Conservation (phyloP, 257 asterid species). For the Primulina eburnea region DNA sequence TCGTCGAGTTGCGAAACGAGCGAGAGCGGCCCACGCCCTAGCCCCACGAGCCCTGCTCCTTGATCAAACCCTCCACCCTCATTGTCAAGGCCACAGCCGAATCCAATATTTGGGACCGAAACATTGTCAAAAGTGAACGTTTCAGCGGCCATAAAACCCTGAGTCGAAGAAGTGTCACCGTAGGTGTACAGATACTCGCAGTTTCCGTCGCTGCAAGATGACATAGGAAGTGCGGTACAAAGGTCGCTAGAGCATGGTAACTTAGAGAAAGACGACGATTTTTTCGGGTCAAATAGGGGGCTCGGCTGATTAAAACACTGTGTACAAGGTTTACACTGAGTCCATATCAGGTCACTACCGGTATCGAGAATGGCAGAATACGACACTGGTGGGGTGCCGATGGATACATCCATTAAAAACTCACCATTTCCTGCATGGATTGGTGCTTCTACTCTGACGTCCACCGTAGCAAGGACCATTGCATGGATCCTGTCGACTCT, state of each 20-base stretch:
- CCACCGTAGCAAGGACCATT: constrained; percentile 42
- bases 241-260: constrained; percentile 51
- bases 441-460: constrained; percentile 41
- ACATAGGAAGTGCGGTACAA: constrained; percentile 47
- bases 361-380: constrained; percentile 70
- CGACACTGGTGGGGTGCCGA: constrained; percentile 57
- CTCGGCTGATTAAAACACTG: constrained; percentile 49
- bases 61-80: constrained; percentile 67
- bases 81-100: constrained; percentile 80
- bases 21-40: constrained; percentile 79
- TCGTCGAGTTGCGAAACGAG: constrained; percentile 76
- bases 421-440: constrained; percentile 80
- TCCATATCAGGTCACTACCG: constrained; percentile 72
- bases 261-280: constrained; percentile 48
- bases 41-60: constrained; percentile 79
- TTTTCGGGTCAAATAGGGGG: constrained; percentile 54
- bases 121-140: constrained; percentile 54
- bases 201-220: constrained; percentile 37
- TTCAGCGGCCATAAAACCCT: constrained; percentile 64
- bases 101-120: constrained; percentile 46
- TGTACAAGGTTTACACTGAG: constrained; percentile 67
- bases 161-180: constrained; percentile 75
- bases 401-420: constrained; percentile 62
- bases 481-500: constrained; percentile 42
- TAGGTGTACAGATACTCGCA: constrained; percentile 68